Evolutionary conservation across 257 asterid genomes (phyloP).

Genomic region (Solanum pennellii): DNA sequence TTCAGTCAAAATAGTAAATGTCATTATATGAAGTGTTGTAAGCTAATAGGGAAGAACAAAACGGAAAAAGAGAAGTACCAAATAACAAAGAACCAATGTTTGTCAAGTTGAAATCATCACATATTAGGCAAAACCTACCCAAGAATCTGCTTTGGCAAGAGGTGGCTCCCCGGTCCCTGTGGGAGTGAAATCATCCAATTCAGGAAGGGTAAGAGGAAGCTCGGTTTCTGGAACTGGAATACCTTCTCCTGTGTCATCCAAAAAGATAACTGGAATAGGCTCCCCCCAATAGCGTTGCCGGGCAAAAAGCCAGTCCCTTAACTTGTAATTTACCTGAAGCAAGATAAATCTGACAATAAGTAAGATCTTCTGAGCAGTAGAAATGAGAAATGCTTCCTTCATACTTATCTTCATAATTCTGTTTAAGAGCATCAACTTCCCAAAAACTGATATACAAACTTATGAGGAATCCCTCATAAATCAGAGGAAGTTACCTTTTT

Average conservation of each 20-base stretch:
- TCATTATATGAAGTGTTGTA: neutral
- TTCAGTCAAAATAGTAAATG: neutral
- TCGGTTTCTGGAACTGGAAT: constrained; percentile 77
- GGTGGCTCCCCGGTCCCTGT: constrained; percentile 99
- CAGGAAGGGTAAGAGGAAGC: constrained; percentile 90
- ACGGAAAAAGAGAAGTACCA: neutral
- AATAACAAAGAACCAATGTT: neutral
- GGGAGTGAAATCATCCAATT: constrained; percentile 90
- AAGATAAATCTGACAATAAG: constrained; percentile 9
- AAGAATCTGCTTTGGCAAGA: constrained; percentile 67
- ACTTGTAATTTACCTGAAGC: constrained; percentile 72
- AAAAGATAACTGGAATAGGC: constrained; percentile 82
- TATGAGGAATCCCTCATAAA: neutral
- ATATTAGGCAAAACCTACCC: constrained; percentile 50
- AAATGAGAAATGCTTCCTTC: neutral
- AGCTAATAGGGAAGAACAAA: neutral
- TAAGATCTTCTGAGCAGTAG: neutral
- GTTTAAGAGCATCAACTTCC: neutral
- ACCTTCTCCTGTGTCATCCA: constrained; percentile 59
- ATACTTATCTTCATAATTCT: neutral
- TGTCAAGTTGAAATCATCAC: neutral
- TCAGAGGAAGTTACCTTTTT: constrained; percentile 45
- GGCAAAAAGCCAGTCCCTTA: constrained; percentile 98
- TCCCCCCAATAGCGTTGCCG: constrained; percentile 99
- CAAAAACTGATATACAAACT: neutral